phyloP scores from a whole-genome alignment of 1,284 basidiomycete genomes.

The Neolentinus lepideus region DNA sequence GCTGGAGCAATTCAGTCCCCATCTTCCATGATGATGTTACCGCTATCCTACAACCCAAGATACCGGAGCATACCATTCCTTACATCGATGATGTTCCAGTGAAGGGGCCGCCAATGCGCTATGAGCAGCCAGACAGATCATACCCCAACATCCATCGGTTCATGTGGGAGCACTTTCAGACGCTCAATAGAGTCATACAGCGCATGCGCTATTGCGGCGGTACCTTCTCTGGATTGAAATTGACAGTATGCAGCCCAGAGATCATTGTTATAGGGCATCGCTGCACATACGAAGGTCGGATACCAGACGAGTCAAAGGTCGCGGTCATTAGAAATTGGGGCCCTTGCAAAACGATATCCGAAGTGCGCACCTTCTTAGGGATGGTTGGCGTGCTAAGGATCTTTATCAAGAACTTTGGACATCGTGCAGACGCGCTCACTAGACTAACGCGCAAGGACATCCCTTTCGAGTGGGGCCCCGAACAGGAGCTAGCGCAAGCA shows the following conservation, averaged over 20 bases:
- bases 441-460: constrained; percentile 14
- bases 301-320: constrained; percentile 9
- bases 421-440: constrained; percentile 5
- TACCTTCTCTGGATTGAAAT: constrained; percentile 19
- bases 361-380: constrained; percentile 17
- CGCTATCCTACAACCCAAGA: constrained; percentile 26
- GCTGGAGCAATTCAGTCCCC: too few relatives aligned
- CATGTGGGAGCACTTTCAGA: constrained; percentile 23
- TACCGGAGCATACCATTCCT: constrained; percentile 23
- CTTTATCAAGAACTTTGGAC: not conserved
- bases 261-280: constrained; percentile 20
- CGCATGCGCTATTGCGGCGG: constrained; percentile 16
- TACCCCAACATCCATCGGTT: constrained; percentile 23
- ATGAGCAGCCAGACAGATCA: constrained; percentile 11
- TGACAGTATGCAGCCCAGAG: constrained; percentile 9
- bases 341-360: constrained; percentile 10
- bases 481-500: constrained; percentile 15
- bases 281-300: constrained; percentile 17
- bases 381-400: not conserved
- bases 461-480: constrained; percentile 15
- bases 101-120: constrained; percentile 14
- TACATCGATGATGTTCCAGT: constrained; percentile 25
- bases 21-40: too few relatives aligned
- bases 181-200: constrained; percentile 23
- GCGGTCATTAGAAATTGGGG: not conserved